A percentile compares a stretch with the other conserved stretches of the same genome.
These are phyloP conservation scores for Pilaira anomala DNA, from an alignment of 192 early-diverging fungal species.

Conservation along the genomic window DNA sequence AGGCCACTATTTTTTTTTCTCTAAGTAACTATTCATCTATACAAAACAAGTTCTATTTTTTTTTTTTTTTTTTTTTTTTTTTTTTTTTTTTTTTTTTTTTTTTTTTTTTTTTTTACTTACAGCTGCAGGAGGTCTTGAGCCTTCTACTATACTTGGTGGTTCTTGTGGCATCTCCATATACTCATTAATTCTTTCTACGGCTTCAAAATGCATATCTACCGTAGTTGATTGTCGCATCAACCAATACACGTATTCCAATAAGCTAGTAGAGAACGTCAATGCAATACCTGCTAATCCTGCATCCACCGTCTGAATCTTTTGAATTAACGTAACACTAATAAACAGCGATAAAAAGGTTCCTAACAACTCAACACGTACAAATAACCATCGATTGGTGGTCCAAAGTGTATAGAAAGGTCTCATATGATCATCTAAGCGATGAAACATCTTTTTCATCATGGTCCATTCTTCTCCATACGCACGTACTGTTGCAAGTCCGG, in stretches of 20 bases:
- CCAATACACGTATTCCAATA: slow-evolving; percentile 70
- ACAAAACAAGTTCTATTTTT: background rate
- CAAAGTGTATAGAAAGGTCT: slow-evolving; percentile 79
- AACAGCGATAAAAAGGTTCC: slow-evolving; percentile 20
- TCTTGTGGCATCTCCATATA: slow-evolving; percentile 80
- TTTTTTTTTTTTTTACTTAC: slow-evolving; percentile 5
- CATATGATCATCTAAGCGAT: slow-evolving; percentile 67
- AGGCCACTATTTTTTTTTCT: slow-evolving; percentile 50
- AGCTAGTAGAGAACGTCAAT: slow-evolving; percentile 80
- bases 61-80: background rate
- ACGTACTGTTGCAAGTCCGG: slow-evolving; percentile 70
- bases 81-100: background rate
- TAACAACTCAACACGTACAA: slow-evolving; percentile 30
- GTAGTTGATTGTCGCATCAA: slow-evolving; percentile 71
- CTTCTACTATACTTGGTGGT: slow-evolving; percentile 53
- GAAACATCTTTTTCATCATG: slow-evolving; percentile 58
- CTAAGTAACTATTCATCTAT: no score
- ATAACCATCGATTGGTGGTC: slow-evolving; percentile 56
- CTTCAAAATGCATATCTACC: slow-evolving; percentile 83
- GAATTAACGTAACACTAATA: slow-evolving; percentile 60
- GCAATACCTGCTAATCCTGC: slow-evolving; percentile 81
- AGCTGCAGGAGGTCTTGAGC: slow-evolving; percentile 43
- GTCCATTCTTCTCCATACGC: slow-evolving; percentile 68
- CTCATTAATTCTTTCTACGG: slow-evolving; percentile 81
- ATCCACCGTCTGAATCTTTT: slow-evolving; percentile 51